Base-by-base conservation (phyloP, 331 rosid species). In the Acacia pycnantha region DNA sequence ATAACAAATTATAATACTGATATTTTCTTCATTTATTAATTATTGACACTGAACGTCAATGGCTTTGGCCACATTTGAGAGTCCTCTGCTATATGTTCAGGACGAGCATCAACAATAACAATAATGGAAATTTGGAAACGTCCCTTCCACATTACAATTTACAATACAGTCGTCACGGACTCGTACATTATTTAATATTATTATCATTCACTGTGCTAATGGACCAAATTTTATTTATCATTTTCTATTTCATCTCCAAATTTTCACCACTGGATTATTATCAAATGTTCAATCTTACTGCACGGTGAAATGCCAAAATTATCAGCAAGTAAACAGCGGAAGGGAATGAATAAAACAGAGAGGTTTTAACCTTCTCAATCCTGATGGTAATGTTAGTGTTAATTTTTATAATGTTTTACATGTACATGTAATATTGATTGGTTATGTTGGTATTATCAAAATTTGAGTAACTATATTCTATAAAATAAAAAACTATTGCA, bases 331-430 rank as follows among this genome's bases (percentile, higher is more conserved):
- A 5, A 56, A 40, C 44, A 12, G 43, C 6, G 2, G 4, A 31
- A 19, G 41, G 47, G 65, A 47, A 74, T 84, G 64, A 50, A 56
- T 58, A 6, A 74, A 50, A 50, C 8, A 48, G 74, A 79, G 14
- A 66, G 24, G 50, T 33, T 2, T 33, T 3, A n/a, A n/a, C 43
- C 59, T 84, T 74, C 29, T 58, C 61, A n/a, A n/a, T n/a, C n/a
- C n/a, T n/a, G n/a, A n/a, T n/a, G n/a, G n/a, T n/a, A n/a, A n/a
- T n/a, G n/a, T n/a, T n/a, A n/a, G n/a, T n/a, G n/a, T n/a, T n/a
- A n/a, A n/a, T n/a, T n/a, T n/a, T n/a, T n/a, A n/a, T n/a, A n/a
- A n/a, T n/a, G n/a, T n/a, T n/a, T n/a, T n/a, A n/a, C n/a, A n/a
- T n/a, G n/a, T n/a, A n/a, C n/a, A n/a, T n/a, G n/a, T n/a, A n/a